Base-by-base conservation (phyloP, 129 eudicot genomes). In the Logfia minima region DNA sequence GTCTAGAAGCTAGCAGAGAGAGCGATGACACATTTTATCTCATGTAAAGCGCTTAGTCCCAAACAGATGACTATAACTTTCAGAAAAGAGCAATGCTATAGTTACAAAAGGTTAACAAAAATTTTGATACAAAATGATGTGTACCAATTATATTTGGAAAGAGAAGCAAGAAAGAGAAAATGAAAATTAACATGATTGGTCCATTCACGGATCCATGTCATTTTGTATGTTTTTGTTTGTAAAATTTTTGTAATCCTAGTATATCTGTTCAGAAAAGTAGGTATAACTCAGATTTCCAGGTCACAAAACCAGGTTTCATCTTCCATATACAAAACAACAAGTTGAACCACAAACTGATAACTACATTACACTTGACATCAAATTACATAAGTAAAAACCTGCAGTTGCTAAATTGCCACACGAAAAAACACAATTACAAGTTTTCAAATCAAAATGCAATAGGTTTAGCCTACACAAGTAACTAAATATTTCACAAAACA, bases 221-320 rank as follows among this genome's bases (percentile, higher is more conserved):
- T 26, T 26, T 26, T 26, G 29, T 26, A 26, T 26, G 29, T 26
- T 26, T 26, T 26, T 2, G 29, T 26, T 26, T 26, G 29, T 26
- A 26, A 26, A 26, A 26, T 26, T 26, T 1, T 26, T 1, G 29
- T 26, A 26, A 26, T 26, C 29, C 29, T 26, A 26, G 29, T 26
- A 26, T 26, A 1, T 26, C 29, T 26, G 29, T 48, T 55, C 14
- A 67, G n/a, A 67, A 41, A 76, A 35, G 3, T 3, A 22, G 43
- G 28, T 21, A 67, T 52, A 13, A 5, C 56, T 53, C 59, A 53
- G 29, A 37, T 34, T 24, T 55, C 68, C 16, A 24, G 21, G 39
- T 67, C 41, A 67, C 41, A 37, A 63, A 35, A 35, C n/a, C 21
- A 76, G 35, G 35, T 77, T 43, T 58, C 75, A 69, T 18, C 52